Percentiles rank a stretch among this genome's conserved stretches.
Evolutionary conservation across 116 monocot genomes (phyloP).

Genomic region (Cymodocea nodosa): DNA sequence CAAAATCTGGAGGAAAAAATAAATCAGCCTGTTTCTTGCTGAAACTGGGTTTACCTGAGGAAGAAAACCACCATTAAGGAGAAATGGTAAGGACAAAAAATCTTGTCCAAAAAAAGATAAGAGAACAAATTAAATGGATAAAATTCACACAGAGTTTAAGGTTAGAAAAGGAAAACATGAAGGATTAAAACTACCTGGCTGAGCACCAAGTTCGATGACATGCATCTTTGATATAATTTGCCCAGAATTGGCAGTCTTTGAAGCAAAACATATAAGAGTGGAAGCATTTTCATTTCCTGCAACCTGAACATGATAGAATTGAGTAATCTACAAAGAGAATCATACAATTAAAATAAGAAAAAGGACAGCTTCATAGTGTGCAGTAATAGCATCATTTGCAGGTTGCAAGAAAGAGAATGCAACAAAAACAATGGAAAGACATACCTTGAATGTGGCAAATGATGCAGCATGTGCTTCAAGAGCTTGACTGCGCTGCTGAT

Average conservation of each 20-base stretch:
- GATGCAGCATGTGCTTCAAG: slow-evolving; percentile 99
- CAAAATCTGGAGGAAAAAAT: slow-evolving; percentile 98
- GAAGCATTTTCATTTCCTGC: slow-evolving; percentile 83
- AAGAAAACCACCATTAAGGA: background rate
- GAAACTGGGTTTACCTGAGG: slow-evolving; percentile 78
- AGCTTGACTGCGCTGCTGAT: slow-evolving; percentile 97
- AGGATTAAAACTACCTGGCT: slow-evolving; percentile 43
- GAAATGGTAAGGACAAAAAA: background rate
- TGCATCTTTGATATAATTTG: slow-evolving; percentile 86
- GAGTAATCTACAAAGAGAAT: background rate
- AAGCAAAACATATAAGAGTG: slow-evolving; percentile 77
- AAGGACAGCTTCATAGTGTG: background rate
- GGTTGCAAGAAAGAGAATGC: background rate
- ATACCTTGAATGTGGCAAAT: slow-evolving; percentile 88
- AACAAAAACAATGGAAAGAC: too few species aligned
- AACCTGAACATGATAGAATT: slow-evolving; percentile 27
- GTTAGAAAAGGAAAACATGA: slow-evolving; percentile 6
- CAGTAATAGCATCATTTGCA: background rate
- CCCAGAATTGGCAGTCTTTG: slow-evolving; percentile 74
- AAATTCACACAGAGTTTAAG: background rate
- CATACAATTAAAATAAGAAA: background rate
- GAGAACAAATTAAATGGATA: background rate
- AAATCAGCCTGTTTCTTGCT: slow-evolving; percentile 96
- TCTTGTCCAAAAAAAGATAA: background rate
- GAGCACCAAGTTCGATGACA: slow-evolving; percentile 97